Conservation (phyloP, 257 asterid species). For the Knoxia roxburghii region DNA sequence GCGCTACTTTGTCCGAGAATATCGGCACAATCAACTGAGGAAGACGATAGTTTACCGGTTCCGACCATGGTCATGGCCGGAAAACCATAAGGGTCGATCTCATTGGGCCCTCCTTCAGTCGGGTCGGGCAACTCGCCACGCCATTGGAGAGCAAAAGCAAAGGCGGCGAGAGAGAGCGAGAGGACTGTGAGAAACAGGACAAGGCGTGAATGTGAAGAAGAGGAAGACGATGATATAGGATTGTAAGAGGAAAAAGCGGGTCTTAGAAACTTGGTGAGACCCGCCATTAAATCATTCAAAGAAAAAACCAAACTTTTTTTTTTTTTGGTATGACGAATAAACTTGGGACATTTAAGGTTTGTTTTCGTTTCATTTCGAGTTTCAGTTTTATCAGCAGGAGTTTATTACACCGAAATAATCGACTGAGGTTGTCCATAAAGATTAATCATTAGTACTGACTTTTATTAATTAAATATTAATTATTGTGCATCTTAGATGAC, state of each 20-base stretch:
- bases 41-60: constrained; percentile 19
- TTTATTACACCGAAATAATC: too few relatives aligned
- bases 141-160: constrained; percentile 85
- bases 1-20: constrained; percentile 37
- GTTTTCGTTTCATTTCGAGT: too few relatives aligned
- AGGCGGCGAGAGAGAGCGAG: constrained; percentile 57
- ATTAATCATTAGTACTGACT: too few relatives aligned
- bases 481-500: too few relatives aligned
- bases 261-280: constrained; percentile 47
- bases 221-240: constrained; percentile 11
- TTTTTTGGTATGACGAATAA: neutral
- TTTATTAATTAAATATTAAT: too few relatives aligned
- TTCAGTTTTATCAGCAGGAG: too few relatives aligned
- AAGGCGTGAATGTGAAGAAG: constrained; percentile 19
- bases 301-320: neutral
- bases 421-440: too few relatives aligned
- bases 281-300: constrained; percentile 48
- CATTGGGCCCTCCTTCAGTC: constrained; percentile 40
- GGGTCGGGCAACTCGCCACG: constrained; percentile 73
- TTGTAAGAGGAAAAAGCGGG: constrained; percentile 40
- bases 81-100: constrained; percentile 36
- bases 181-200: constrained; percentile 58
- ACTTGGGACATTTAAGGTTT: too few relatives aligned
- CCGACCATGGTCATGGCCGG: constrained; percentile 23
- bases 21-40: constrained; percentile 45